Conservation (phyloP, 768 basidiomycete genomes). For the Amanita subjunquillea region DNA sequence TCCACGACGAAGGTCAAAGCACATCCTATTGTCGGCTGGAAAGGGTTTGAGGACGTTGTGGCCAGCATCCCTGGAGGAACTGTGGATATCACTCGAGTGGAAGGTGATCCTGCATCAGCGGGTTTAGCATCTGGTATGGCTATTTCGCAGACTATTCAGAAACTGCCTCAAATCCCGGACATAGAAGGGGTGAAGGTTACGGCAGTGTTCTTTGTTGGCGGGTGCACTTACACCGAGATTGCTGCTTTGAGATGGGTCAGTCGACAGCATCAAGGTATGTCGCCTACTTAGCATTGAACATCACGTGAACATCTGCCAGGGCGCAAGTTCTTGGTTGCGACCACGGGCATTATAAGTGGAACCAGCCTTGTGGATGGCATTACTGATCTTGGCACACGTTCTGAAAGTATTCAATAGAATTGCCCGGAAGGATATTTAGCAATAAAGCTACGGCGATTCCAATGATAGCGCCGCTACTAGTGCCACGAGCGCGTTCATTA, state of each 20-base stretch:
- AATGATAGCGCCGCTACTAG: neutral
- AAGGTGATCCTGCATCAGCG: conserved; percentile 12
- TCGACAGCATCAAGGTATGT: conserved; percentile 69
- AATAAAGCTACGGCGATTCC: neutral
- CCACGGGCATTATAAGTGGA: conserved; percentile 86
- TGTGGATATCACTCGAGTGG: conserved; percentile 53
- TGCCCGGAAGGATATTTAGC: neutral
- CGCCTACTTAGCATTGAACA: neutral
- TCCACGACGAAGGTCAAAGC: conserved; percentile 57
- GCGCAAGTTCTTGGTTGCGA: conserved; percentile 81
- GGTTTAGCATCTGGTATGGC: conserved; percentile 6
- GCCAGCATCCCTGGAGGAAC: conserved; percentile 76
- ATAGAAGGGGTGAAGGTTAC: conserved; percentile 65
- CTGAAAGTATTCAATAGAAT: neutral
- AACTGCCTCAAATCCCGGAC: neutral
- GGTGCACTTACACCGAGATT: conserved; percentile 96
- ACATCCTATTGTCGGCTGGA: conserved; percentile 93
- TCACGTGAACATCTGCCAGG: conserved; percentile 34
- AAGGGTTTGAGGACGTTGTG: conserved; percentile 90
- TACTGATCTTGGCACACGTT: conserved; percentile 26
- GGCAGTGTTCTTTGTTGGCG: conserved; percentile 93
- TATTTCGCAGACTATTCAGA: neutral
- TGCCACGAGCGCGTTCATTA: conserved; percentile 7
- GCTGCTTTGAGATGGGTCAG: conserved; percentile 90
- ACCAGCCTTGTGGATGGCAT: conserved; percentile 61